These are phyloP conservation scores for Trichothecium sympodiale DNA, from an alignment of 2,329 filamentous ascomycete species.

Conservation along the genomic window DNA sequence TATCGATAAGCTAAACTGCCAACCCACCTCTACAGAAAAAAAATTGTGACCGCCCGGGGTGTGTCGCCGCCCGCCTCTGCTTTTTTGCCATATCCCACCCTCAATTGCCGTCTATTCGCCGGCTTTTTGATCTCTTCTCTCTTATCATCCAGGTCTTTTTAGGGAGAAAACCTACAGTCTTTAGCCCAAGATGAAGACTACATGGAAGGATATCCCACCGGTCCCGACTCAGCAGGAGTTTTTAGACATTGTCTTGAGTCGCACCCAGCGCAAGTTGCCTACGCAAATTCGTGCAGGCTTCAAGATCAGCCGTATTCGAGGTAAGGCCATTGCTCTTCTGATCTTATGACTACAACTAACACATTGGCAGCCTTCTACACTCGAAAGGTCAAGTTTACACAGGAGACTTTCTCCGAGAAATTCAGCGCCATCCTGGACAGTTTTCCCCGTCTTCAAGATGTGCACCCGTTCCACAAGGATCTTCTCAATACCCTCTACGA, in stretches of 20 bases:
- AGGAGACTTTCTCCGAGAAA: slow-evolving; percentile 95
- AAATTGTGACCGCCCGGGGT: slow-evolving; percentile 11
- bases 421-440: slow-evolving; percentile 81
- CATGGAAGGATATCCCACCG: slow-evolving; percentile 70
- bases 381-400: slow-evolving; percentile 94
- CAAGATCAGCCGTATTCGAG: slow-evolving; percentile 82
- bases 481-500: slow-evolving; percentile 95
- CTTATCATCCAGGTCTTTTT: not conserved
- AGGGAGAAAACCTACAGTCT: too few relatives aligned
- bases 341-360: slow-evolving; percentile 1
- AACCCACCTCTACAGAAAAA: slow-evolving; percentile 7
- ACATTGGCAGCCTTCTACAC: slow-evolving; percentile 68
- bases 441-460: slow-evolving; percentile 86
- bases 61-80: not conserved
- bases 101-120: not conserved
- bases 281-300: slow-evolving; percentile 95
- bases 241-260: slow-evolving; percentile 89
- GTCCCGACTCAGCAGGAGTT: slow-evolving; percentile 93
- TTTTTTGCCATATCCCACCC: not conserved
- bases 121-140: not conserved
- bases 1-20: slow-evolving; percentile 5
- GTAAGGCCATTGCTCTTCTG: slow-evolving; percentile 16
- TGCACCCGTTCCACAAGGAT: slow-evolving; percentile 80
- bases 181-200: slow-evolving; percentile 44
- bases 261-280: slow-evolving; percentile 84